Evolutionary conservation across 1,139 yeast species (phyloP).

Genomic region (Meyerozyma guilliermondii): DNA sequence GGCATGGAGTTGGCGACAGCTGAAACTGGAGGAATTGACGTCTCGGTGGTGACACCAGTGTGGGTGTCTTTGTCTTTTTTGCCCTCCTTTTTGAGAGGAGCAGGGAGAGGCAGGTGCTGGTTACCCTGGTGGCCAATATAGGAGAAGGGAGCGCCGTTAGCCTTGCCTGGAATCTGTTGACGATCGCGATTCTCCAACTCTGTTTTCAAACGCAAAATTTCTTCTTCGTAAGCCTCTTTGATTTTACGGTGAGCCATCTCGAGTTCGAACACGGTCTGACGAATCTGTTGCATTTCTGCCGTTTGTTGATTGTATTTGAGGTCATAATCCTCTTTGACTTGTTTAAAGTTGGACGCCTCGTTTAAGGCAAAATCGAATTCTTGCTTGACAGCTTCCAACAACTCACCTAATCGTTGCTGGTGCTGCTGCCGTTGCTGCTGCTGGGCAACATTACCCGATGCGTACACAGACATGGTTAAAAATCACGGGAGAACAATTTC

Average conservation of each 20-base stretch:
- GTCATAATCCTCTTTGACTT: slow-evolving; percentile 93
- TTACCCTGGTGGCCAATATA: slow-evolving; percentile 11
- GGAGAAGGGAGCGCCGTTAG: slow-evolving; percentile 10
- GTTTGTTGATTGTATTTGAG: slow-evolving; percentile 87
- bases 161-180: slow-evolving; percentile 24
- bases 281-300: slow-evolving; percentile 89
- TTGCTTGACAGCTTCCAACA: slow-evolving; percentile 86
- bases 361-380: slow-evolving; percentile 84
- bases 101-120: slow-evolving; percentile 11
- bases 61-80: slow-evolving; percentile 5
- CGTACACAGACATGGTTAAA: slow-evolving; percentile 30
- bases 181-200: slow-evolving; percentile 76
- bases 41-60: neutral
- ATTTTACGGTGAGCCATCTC: slow-evolving; percentile 93
- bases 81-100: slow-evolving; percentile 12
- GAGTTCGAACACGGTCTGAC: slow-evolving; percentile 89
- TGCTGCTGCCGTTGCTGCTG: slow-evolving; percentile 39
- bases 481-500: neutral
- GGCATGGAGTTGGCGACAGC: slow-evolving; percentile 2
- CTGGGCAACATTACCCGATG: slow-evolving; percentile 27
- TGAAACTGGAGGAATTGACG: slow-evolving; percentile 2
- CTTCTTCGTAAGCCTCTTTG: slow-evolving; percentile 95
- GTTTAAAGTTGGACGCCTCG: slow-evolving; percentile 82
- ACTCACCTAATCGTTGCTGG: slow-evolving; percentile 61
- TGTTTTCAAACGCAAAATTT: slow-evolving; percentile 76